A percentile compares a stretch with the other conserved stretches of the same genome.
Conservation (phyloP, 2,329 filamentous ascomycete species). For the Aspergillus costaricaensis region DNA sequence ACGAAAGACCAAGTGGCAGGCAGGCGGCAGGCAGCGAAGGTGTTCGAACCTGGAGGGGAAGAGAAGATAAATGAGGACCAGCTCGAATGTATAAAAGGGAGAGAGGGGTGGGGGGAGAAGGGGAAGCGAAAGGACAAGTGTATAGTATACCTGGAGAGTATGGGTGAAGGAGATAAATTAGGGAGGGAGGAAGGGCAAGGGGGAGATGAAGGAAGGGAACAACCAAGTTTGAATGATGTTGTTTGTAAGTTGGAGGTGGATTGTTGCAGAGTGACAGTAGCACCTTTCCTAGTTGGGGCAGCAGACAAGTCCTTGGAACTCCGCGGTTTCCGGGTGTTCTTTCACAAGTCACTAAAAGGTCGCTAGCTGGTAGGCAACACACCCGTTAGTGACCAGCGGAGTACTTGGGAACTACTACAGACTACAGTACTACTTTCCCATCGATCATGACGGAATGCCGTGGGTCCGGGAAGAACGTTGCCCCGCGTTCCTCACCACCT, state of each 20-base stretch:
- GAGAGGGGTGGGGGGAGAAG: not conserved
- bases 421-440: not conserved
- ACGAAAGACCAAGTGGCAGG: slow-evolving; percentile 11
- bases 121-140: slow-evolving; percentile 1
- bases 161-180: too few species aligned
- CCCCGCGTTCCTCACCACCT: slow-evolving; percentile 3
- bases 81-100: not conserved
- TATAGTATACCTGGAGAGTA: not conserved
- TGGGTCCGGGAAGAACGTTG: slow-evolving; percentile 12
- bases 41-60: not conserved
- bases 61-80: slow-evolving; percentile 9
- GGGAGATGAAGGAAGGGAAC: not conserved
- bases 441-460: slow-evolving; percentile 7
- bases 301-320: too few species aligned
- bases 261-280: too few species aligned
- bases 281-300: too few species aligned
- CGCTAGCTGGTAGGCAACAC: not conserved
- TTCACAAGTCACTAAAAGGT: too few species aligned
- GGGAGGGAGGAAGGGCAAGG: not conserved
- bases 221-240: not conserved
- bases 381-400: not conserved
- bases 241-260: not conserved
- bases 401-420: not conserved
- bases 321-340: too few species aligned
- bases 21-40: not conserved